Evolutionary conservation across 805 yeast genomes (phyloP).

Genomic region (Yamadazyma philogaea): DNA sequence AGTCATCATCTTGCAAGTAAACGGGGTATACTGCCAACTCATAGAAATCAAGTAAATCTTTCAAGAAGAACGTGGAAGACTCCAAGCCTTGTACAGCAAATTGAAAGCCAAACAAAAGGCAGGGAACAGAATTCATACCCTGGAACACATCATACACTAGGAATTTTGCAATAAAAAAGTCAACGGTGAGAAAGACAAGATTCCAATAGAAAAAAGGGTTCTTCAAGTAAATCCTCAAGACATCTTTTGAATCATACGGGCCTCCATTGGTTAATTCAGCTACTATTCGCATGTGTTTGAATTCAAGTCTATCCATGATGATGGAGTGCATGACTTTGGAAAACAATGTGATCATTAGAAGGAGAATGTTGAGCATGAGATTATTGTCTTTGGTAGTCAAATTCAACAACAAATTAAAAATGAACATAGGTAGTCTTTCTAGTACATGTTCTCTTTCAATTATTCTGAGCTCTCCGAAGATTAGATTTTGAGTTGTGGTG

Average conservation of each 20-base stretch:
- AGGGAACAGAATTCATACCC: conserved; percentile 50
- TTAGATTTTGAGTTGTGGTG: conserved; percentile 46
- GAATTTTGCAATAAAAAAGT: conserved; percentile 49
- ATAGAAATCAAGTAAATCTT: conserved; percentile 48
- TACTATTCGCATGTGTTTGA: conserved; percentile 25
- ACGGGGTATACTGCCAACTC: conserved; percentile 50
- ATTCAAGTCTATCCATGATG: conserved; percentile 50
- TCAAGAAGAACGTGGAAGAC: conserved; percentile 43
- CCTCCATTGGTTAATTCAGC: conserved; percentile 21
- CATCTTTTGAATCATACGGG: conserved; percentile 11
- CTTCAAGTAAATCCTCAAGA: conserved; percentile 28
- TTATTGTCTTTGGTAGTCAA: conserved; percentile 65
- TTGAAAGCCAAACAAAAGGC: conserved; percentile 72
- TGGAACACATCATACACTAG: conserved; percentile 57
- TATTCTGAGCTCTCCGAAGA: conserved; percentile 74
- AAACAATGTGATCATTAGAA: conserved; percentile 27
- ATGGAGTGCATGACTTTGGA: conserved; percentile 78
- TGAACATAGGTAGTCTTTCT: conserved; percentile 33
- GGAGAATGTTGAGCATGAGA: conserved; percentile 47
- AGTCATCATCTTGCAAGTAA: conserved; percentile 23
- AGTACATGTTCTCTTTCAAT: conserved; percentile 68
- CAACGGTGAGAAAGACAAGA: conserved; percentile 44
- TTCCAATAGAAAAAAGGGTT: conserved; percentile 41
- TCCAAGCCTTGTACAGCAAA: conserved; percentile 63
- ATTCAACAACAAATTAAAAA: conserved; percentile 54